phyloP scores from a whole-genome alignment of 2,329 filamentous ascomycete species.

The Diaporthe citriasiana region DNA sequence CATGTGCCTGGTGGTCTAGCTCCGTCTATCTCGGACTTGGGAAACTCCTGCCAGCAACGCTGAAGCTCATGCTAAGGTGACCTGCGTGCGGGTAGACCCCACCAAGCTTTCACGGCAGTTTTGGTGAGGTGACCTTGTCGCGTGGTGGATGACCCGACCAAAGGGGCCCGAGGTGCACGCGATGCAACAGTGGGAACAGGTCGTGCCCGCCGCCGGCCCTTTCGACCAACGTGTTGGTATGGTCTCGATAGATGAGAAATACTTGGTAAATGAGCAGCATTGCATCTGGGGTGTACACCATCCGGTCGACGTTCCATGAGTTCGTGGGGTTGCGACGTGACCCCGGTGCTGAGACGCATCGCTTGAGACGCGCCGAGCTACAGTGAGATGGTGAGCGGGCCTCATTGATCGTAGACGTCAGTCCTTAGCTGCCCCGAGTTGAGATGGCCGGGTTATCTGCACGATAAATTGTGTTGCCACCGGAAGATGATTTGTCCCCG shows the following conservation, averaged over 20 bases:
- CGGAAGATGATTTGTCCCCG: neutral
- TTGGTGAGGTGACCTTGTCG: slow-evolving; percentile 1
- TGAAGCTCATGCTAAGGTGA: slow-evolving; percentile 1
- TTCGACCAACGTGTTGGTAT: neutral
- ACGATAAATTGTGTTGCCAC: neutral
- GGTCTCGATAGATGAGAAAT: neutral
- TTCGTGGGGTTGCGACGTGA: slow-evolving; percentile 23
- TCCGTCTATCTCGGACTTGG: neutral
- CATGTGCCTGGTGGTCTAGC: neutral
- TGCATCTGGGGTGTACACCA: slow-evolving; percentile 9
- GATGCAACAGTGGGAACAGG: neutral
- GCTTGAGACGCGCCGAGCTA: slow-evolving; percentile 28
- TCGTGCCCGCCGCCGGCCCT: slow-evolving; percentile 13
- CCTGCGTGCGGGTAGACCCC: slow-evolving; percentile 14
- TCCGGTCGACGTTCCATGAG: neutral
- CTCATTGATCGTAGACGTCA: slow-evolving; percentile 7
- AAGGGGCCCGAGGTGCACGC: slow-evolving; percentile 5
- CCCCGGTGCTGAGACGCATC: neutral
- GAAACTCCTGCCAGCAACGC: neutral
- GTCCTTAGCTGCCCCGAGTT: neutral
- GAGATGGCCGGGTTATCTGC: neutral
- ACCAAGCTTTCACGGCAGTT: slow-evolving; percentile 9
- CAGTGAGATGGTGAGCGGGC: neutral
- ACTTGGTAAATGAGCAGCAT: neutral
- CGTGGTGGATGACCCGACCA: slow-evolving; percentile 10